A percentile compares a stretch with the other conserved stretches of the same genome.
These are phyloP conservation scores for Euphorbia celastroides DNA, from an alignment of 441 rosid species.

Conservation along the genomic window DNA sequence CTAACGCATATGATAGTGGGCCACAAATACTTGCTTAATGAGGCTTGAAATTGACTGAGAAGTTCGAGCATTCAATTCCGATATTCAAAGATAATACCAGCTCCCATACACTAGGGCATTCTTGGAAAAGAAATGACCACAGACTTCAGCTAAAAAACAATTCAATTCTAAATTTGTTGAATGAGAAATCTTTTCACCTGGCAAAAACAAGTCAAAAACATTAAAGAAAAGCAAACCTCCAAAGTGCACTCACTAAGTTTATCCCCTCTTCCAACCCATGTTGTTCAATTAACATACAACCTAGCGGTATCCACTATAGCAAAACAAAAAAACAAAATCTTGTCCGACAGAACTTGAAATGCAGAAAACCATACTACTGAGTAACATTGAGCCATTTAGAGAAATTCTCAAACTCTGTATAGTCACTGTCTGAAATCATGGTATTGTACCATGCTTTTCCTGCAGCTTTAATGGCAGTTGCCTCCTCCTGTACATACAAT, in stretches of 20 bases:
- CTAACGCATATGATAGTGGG: too few relatives aligned
- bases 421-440: constrained; percentile 90
- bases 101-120: too few relatives aligned
- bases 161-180: background rate
- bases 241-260: background rate
- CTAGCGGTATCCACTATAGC: background rate
- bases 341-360: constrained; percentile 4
- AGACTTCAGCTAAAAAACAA: too few relatives aligned
- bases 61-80: too few relatives aligned
- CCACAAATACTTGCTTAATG: too few relatives aligned
- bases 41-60: too few relatives aligned
- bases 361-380: constrained; percentile 39
- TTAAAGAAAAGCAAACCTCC: background rate
- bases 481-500: constrained; percentile 57
- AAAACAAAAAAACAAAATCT: constrained; percentile 15
- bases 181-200: background rate
- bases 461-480: constrained; percentile 57
- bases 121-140: too few relatives aligned
- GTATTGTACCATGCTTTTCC: constrained; percentile 94
- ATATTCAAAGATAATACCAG: too few relatives aligned
- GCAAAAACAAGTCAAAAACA: background rate
- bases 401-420: constrained; percentile 89
- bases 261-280: background rate
- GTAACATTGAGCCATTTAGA: constrained; percentile 87
- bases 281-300: constrained; percentile 14